Conservation (phyloP, 2,329 filamentous ascomycete genomes). For the Colletotrichum noveboracense region DNA sequence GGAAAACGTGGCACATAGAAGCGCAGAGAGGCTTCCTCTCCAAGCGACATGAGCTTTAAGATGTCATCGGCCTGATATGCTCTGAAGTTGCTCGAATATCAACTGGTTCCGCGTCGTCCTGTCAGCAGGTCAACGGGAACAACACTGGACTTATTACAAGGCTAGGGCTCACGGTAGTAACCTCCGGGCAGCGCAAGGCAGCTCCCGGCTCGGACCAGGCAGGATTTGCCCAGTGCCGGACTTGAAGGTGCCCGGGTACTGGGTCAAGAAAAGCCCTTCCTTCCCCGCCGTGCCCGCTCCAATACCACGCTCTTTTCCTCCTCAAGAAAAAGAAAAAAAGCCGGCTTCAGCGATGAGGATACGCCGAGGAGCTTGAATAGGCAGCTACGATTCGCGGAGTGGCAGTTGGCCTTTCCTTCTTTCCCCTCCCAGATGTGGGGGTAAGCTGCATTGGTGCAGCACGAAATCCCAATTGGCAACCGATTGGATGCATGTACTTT, state of each 20-base stretch:
- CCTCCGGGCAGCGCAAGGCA: neutral
- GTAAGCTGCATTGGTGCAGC: neutral
- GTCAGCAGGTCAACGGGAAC: neutral
- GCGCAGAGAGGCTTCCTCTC: neutral
- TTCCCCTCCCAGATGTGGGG: neutral
- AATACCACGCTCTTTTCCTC: neutral
- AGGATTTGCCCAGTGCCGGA: neutral
- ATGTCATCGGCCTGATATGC: neutral
- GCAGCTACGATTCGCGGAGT: neutral
- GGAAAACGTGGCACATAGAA: neutral
- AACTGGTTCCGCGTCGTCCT: neutral
- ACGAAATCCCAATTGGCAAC: neutral
- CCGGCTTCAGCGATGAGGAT: neutral
- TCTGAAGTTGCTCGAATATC: neutral
- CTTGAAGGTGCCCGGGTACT: neutral
- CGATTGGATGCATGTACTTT: neutral
- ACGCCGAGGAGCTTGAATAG: neutral
- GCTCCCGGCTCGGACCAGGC: neutral
- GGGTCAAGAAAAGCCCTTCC: neutral
- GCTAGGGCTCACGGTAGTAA: neutral
- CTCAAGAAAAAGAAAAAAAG: neutral
- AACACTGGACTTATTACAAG: neutral
- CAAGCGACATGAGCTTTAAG: neutral
- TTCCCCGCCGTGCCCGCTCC: neutral
- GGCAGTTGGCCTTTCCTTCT: neutral